Base-by-base conservation (phyloP, 495 filamentous ascomycete genomes). In the Jackrogersella minutella region DNA sequence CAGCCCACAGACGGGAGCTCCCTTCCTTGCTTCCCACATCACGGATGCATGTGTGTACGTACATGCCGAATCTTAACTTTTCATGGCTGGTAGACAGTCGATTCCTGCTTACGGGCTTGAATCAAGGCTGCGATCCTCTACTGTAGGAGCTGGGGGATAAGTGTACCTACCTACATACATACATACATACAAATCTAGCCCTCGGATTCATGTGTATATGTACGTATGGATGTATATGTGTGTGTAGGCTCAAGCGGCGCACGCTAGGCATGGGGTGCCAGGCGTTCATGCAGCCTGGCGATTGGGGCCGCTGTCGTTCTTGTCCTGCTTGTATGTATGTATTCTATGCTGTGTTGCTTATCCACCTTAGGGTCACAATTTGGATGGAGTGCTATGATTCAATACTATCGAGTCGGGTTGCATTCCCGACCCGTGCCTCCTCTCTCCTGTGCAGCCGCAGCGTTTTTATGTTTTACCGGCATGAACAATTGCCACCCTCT, bases 231-330 rank as follows among this genome's bases (percentile, higher is more conserved):
- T 16, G 5, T 36, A 44, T 19, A 22, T 62, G 37, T 24, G 16
- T 56, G 14, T n/a, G 36, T 60, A 50, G 11, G 31, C 41, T 55
- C 41, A 8, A 31, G 47, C 44, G 40, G 56, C 37, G 36, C 40
- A 47, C 19, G 51, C 58, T 58, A 40, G 54, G 30, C 40, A 62
- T 58, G 62, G n/a, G n/a, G 63, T 66, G 68, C 62, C 55, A 66
- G 63, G 58, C 68, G 68, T 70, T 70, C 68, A 70, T 70, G 68
- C 68, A 70, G 68, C 68, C 68, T 66, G 43, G 68, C 57, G 46
- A 70, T 67, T 66, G 68, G 63, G 58, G 31, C 61, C 61, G 60
- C 52, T 41, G 34, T 43, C 66, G 66, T 70, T 66, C 63, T 66
- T 67, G 51, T 62, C 46, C 24, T 62, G 46, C 43, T 51, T 58